Evolutionary conservation across 495 filamentous ascomycete species (phyloP).

Genomic region (Penicillium lagena): DNA sequence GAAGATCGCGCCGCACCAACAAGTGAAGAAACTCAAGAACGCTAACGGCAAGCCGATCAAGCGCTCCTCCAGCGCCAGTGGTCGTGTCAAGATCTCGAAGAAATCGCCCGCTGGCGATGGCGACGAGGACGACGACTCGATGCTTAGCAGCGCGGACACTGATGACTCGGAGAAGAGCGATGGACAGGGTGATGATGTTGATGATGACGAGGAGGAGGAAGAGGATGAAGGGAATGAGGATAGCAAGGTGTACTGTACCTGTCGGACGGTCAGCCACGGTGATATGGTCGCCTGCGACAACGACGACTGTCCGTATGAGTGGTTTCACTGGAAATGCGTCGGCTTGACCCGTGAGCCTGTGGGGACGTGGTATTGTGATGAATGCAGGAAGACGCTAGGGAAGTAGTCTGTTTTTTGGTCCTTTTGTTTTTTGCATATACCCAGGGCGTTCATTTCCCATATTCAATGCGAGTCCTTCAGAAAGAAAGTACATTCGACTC

Average conservation of each 20-base stretch:
- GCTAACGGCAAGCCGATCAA: constrained; percentile 49
- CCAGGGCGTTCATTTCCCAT: constrained; percentile 6
- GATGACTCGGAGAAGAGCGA: constrained; percentile 43
- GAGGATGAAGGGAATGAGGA: constrained; percentile 86
- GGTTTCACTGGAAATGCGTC: constrained; percentile 98
- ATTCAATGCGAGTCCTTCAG: too few species aligned
- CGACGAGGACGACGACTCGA: constrained; percentile 59
- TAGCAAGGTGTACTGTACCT: constrained; percentile 85
- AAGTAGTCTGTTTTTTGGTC: constrained; percentile 18
- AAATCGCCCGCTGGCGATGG: constrained; percentile 58
- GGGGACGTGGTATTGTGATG: constrained; percentile 88
- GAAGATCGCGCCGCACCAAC: constrained; percentile 62
- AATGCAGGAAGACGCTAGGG: constrained; percentile 61
- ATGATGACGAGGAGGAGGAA: constrained; percentile 64
- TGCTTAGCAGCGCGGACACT: constrained; percentile 44
- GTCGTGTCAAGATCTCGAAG: constrained; percentile 42
- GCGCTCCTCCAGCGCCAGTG: constrained; percentile 39
- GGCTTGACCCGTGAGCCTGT: constrained; percentile 81
- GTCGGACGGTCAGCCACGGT: constrained; percentile 86
- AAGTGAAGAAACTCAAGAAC: constrained; percentile 47
- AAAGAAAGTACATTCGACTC: too few species aligned
- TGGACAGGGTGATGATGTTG: constrained; percentile 49
- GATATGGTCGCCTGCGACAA: constrained; percentile 99
- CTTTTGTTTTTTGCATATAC: constrained; percentile 9
- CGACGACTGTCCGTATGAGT: constrained; percentile 83